Base-by-base conservation (phyloP, 768 basidiomycete species). In the Hypholoma fasciculare region DNA sequence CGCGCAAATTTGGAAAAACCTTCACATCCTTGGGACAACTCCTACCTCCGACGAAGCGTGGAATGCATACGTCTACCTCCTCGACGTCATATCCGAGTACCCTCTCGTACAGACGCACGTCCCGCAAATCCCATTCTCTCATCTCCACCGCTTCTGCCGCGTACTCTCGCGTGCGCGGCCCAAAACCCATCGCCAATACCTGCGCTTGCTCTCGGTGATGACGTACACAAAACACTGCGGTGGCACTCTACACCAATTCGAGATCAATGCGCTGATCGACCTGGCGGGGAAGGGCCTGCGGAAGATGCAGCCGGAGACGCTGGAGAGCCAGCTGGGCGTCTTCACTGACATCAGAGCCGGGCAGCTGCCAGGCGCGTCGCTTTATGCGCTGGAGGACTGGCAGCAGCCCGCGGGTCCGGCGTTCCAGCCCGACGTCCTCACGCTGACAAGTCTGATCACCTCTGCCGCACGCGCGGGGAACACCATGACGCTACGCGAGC, bases 181-280 rank as follows among this genome's bases (percentile, higher is more conserved):
- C 30, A 84, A 82, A 61, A 86, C 86, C 6, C 84, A 87, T 40
- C 68, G 72, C 2, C 72, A 81, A 51, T 90, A 87, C 70, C 77
- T 86, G 8, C 86, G 84, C 12, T 77, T 93, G 3, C 75, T 90
- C n/a, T 81, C 86, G n/a, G 82, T 91, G 12, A 66, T 92, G 60
- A 80, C 80, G 43, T 78, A 77, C 44, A 73, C 93, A 40, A 82
- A 80, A 57, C 72, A 71, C 19, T 75, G 73, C n/a, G 86, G 84
- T 12, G 87, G 84, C 20, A 72, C 55, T 11, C 69, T 91, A 34
- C 75, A 82, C 61, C 63, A 74, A n/a, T 84, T 84, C 78, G 83
- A 92, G 68, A 93, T 91, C 89, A 93, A 92, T 67, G 75, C 83
- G 7, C 77, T 94, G 46, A 82, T 93, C 58, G 80, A 88, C 63